These are phyloP conservation scores for Castanea crenata DNA, from an alignment of 306 rosid species.

Conservation along the genomic window DNA sequence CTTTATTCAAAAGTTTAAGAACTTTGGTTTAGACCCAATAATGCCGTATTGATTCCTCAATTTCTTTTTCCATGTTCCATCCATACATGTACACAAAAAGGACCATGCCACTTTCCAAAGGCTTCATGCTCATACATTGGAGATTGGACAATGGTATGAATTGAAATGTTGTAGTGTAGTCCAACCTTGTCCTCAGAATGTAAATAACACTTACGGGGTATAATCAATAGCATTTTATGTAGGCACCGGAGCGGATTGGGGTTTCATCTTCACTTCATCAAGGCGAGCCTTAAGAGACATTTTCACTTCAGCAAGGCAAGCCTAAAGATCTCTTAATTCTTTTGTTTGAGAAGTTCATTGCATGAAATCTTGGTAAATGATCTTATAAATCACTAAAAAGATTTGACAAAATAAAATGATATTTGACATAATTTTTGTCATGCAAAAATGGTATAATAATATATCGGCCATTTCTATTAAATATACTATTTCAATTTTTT, in stretches of 20 bases:
- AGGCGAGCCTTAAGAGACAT: too few relatives aligned
- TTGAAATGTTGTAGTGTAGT: neutral
- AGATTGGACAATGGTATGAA: neutral
- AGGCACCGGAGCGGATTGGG: constrained; percentile 28
- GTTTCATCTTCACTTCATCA: constrained; percentile 45
- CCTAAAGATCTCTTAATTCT: constrained; percentile 62
- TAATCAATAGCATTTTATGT: constrained; percentile 15
- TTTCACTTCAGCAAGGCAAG: constrained; percentile 33
- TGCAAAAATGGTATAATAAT: neutral
- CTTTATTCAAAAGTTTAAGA: too few relatives aligned
- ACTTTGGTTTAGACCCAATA: too few relatives aligned
- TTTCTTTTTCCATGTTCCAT: too few relatives aligned
- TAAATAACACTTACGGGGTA: neutral
- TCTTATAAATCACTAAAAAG: constrained; percentile 7
- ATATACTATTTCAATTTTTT: too few relatives aligned
- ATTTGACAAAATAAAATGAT: neutral
- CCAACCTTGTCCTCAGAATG: constrained; percentile 12
- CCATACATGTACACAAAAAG: too few relatives aligned
- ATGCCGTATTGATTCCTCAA: too few relatives aligned
- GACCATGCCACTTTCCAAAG: neutral
- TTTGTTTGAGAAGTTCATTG: constrained; percentile 47
- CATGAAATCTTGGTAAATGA: constrained; percentile 41
- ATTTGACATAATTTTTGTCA: neutral
- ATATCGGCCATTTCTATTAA: neutral
- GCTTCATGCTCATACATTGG: neutral